Evolutionary conservation across 2,329 filamentous ascomycete species (phyloP).

Genomic region (Madurella mycetomatis): DNA sequence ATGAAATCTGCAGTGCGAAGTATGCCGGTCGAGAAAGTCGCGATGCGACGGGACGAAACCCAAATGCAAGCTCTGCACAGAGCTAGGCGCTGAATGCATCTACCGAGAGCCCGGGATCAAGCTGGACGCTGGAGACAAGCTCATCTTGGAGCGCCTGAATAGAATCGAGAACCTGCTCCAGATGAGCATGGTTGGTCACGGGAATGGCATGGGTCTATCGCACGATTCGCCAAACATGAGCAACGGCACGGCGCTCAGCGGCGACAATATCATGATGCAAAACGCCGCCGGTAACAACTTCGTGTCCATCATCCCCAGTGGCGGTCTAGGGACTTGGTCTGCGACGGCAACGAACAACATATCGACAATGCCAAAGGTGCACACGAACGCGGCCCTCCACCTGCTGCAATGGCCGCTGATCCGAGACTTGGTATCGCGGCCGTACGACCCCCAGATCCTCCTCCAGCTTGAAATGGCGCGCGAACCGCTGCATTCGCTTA

Average conservation of each 20-base stretch:
- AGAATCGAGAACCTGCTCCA: constrained; percentile 78
- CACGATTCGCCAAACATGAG: constrained; percentile 62
- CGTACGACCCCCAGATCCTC: constrained; percentile 76
- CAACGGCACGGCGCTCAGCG: constrained; percentile 57
- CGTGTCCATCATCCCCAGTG: constrained; percentile 53
- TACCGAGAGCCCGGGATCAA: constrained; percentile 85
- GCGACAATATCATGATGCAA: constrained; percentile 51
- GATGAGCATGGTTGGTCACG: constrained; percentile 54
- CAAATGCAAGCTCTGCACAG: constrained; percentile 79
- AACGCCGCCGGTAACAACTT: constrained; percentile 41
- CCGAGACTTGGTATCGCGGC: constrained; percentile 68
- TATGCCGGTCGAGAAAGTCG: constrained; percentile 75
- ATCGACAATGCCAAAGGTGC: constrained; percentile 79
- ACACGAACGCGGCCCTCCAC: constrained; percentile 75
- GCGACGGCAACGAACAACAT: constrained; percentile 57
- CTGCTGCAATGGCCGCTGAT: constrained; percentile 78
- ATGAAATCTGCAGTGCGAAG: constrained; percentile 59
- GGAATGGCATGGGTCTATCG: constrained; percentile 51
- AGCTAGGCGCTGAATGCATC: constrained; percentile 76
- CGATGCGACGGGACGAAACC: constrained; percentile 74
- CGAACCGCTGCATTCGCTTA: constrained; percentile 65
- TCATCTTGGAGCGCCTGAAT: constrained; percentile 73
- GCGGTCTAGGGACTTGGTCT: constrained; percentile 69
- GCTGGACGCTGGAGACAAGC: constrained; percentile 78
- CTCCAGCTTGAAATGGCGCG: constrained; percentile 77